Base-by-base conservation (phyloP, 305 asterid genomes). In the Fraxinus sp. region DNA sequence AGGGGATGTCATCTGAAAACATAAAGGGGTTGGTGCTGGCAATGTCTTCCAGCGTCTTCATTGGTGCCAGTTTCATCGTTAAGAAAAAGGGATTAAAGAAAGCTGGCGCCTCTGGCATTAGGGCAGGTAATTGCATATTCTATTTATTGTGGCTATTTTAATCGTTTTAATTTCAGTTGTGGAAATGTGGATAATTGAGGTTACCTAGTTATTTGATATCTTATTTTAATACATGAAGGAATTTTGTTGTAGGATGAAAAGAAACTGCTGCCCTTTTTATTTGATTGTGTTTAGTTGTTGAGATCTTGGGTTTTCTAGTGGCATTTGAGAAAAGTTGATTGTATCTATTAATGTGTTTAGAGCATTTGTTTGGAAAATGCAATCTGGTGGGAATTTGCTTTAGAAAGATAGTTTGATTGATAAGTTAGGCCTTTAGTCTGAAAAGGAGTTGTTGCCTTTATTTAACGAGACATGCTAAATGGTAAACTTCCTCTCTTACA, bases 1-100 rank as follows among this genome's bases (percentile, higher is more conserved):
- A 80, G 85, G 99, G 99, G 72, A 95, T 95, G 99, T 94, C 99
- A n/a, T 86, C 97, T 36, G 99, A 94, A 83, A 95, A 95, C 86
- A 90, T 94, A 4, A 95, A 95, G 82, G 99, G 99, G 55, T 82
- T 95, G 91, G 91, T 94, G 73, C 88, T 95, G 66, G 99, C 98
- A 26, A 88, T 95, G 82, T 95, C 99, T 74, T 95, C 99, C 79
- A 94, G 99, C 82, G 78, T 95, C 88, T 95, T 95, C 85, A 95
- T 95, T 81, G 98, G 99, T 57, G 97, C 97, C 82, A 95, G 99
- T 88, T 95, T 95, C 90, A 95, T 95, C 83, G 93, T 95, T 77
- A 95, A 95, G 98, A 95, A 95, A 82, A 95, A 95, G 84, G 99
- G 99, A 14, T 85, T 94, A 78, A 95, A 94, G 90, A 95, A 91